Evolutionary conservation across 768 basidiomycete species (phyloP), one percentile per base, ranked within the genome.

Genomic region (Mycena pura): DNA sequence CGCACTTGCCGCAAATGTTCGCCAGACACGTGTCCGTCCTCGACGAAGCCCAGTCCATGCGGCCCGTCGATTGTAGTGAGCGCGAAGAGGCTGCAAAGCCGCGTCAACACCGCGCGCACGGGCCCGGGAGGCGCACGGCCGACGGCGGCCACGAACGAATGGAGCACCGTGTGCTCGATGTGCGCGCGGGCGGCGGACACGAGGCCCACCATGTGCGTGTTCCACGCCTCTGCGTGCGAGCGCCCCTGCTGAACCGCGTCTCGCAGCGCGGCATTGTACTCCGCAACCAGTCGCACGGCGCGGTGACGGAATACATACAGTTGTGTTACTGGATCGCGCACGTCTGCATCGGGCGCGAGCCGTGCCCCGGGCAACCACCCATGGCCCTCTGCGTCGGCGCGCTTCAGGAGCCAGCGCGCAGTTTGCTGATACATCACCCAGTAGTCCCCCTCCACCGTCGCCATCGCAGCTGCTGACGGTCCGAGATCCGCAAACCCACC

Each of bases 381-480:
- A 9, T 6, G 21, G 11, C 43, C 21, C 15, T 8, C 5, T 7
- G 43, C 22, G 41, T 13, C 44, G 47, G 62, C 61, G 48, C 66
- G 56, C 49, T 71, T 70, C 7, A 71, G 53, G 53, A 71, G 62
- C 29, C 66, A 69, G 11, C 70, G 55, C 4, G 70, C 72, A 4
- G 70, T 53, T 58, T 72, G 71, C 53, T 68, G 70, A 36, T 68
- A 72, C 70, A 71, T 69, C 28, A 70, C 70, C 28, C 66, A 69
- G 46, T 72, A 68, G 49, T 71, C 71, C 14, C 71, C 71, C 44
- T 72, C 69, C 14, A 70, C 49, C 5, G 68, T 71, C 13, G 59
- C 49, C 34, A 63, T 63, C 8, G 71, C 50, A 6, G 66, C 55
- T 17, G 66, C 22, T 24, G 61, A 63, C 2, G 62, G 38, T 5